Conservation (phyloP, 306 rosid genomes). For the Hippophae tibetana region DNA sequence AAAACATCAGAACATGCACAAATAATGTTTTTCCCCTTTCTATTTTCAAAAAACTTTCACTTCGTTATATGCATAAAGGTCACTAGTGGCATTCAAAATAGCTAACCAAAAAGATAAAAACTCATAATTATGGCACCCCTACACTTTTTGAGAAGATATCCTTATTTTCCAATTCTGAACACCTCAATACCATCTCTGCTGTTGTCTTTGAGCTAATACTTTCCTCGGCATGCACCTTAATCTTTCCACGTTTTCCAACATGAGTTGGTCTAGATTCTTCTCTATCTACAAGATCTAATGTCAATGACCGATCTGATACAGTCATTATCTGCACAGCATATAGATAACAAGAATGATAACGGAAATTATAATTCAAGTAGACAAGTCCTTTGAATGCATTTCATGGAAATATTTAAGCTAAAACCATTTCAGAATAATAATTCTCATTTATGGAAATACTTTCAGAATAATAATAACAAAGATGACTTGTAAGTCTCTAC, state of each 20-base stretch:
- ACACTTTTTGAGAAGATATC: conserved; percentile 96
- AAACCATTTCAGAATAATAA: background rate
- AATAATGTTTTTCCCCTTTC: background rate
- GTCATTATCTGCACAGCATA: conserved; percentile 67
- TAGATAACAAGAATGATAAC: conserved; percentile 14
- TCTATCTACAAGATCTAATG: conserved; percentile 49
- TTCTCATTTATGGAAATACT: too few species aligned
- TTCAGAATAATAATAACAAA: too few species aligned
- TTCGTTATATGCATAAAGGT: too few species aligned
- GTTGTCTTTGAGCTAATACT: conserved; percentile 70
- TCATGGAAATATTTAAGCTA: background rate
- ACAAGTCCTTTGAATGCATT: conserved; percentile 13
- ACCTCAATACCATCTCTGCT: conserved; percentile 61
- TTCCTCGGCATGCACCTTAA: conserved; percentile 78
- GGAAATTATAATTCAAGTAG: conserved; percentile 12
- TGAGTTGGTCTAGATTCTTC: conserved; percentile 50
- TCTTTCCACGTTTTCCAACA: conserved; percentile 51
- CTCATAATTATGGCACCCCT: conserved; percentile 26
- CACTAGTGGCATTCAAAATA: conserved; percentile 2
- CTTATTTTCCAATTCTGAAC: conserved; percentile 84
- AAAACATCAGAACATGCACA: conserved; percentile 20
- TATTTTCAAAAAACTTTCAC: too few species aligned
- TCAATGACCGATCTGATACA: conserved; percentile 51
- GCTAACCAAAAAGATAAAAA: conserved; percentile 17
- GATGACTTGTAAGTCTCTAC: too few species aligned